Percentiles rank a stretch among this genome's conserved stretches.
Conservation (phyloP, 108 stramenopile species). For the Fistulifera pelliculosa region DNA sequence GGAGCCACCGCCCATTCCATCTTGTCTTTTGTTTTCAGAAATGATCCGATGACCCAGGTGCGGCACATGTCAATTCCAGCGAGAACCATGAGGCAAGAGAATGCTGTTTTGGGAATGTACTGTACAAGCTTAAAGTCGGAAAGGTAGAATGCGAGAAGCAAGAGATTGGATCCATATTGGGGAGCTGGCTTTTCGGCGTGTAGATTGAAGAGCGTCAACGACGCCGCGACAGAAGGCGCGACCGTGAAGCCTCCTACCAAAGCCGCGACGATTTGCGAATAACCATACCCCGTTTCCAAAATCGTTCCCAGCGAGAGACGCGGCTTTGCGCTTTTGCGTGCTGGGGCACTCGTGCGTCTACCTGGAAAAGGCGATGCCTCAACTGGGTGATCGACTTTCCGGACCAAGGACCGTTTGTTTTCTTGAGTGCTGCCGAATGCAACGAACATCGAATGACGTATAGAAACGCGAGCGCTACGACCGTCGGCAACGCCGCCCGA, state of each 20-base stretch:
- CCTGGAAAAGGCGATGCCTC: neutral
- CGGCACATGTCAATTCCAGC: slow-evolving; percentile 40
- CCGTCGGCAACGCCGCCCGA: slow-evolving; percentile 28
- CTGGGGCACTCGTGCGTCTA: neutral
- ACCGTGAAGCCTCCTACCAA: slow-evolving; percentile 51
- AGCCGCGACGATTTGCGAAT: slow-evolving; percentile 26
- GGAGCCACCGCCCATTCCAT: slow-evolving; percentile 61
- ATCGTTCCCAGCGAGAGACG: slow-evolving; percentile 18
- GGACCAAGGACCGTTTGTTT: slow-evolving; percentile 33
- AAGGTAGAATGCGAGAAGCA: slow-evolving; percentile 44
- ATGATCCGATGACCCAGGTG: slow-evolving; percentile 54
- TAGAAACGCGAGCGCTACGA: slow-evolving; percentile 56
- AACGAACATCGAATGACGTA: slow-evolving; percentile 64
- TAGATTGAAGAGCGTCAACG: slow-evolving; percentile 23
- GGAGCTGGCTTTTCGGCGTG: slow-evolving; percentile 42
- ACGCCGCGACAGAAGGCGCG: slow-evolving; percentile 36
- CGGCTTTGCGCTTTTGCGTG: neutral
- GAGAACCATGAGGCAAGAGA: slow-evolving; percentile 63
- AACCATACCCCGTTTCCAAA: slow-evolving; percentile 34
- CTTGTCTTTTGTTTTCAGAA: slow-evolving; percentile 34
- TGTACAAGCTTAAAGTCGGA: slow-evolving; percentile 44
- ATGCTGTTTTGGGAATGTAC: slow-evolving; percentile 69
- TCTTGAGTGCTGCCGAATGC: slow-evolving; percentile 53
- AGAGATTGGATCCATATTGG: slow-evolving; percentile 39
- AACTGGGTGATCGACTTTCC: neutral